Evolutionary conservation across 1,284 basidiomycete genomes (phyloP), one percentile per base, ranked within the genome.

Genomic region (Xanthoconium separans): DNA sequence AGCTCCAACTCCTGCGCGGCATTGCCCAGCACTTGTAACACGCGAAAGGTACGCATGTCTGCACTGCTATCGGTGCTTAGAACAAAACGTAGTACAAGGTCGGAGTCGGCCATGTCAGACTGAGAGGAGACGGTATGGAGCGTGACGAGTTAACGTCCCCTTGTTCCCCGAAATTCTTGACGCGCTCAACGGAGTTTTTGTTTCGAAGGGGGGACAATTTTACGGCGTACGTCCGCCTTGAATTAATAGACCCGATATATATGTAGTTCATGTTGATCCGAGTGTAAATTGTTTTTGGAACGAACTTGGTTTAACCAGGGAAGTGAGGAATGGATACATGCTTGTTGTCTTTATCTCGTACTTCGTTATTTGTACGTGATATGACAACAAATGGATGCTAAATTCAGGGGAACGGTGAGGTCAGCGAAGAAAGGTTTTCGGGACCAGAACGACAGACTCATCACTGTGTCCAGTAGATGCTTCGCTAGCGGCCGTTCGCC

Each of bases 11-110:
- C 64, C n/a, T 64, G 62, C 1, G 60, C 44, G 3, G 66, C 60
- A 24, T 58, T 68, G 34, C 70, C 71, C 6, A 66, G 55, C n/a
- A 75, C 60, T 47, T 73, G 72, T 46, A 69, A 65, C 34, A 80
- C 70, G 31, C 70, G 72, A 58, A 81, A 74, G 6, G 77, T 73
- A 46, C 80, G 79, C 61, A 72, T 64, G 62, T 82, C 77, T 36
- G 67, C 58, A 47, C 70, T 68, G 39, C 67, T 54, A 31, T 68
- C 64, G 20, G 69, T 58, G 34, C 72, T 63, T 55, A 69, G 75
- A n/a, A 68, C 62, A 58, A 81, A 77, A n/a, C 68, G 72, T 44
- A 82, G 71, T 47, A 72, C 57, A 56, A 78, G 63, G 55, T 76
- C 74, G 54, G 64, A 56, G 34, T 62, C 55, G 36, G 57, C 31